Evolutionary conservation across 169 alveolate species (phyloP), one percentile per base, ranked within the genome.

Genomic region (Eimeria falciformis): DNA sequence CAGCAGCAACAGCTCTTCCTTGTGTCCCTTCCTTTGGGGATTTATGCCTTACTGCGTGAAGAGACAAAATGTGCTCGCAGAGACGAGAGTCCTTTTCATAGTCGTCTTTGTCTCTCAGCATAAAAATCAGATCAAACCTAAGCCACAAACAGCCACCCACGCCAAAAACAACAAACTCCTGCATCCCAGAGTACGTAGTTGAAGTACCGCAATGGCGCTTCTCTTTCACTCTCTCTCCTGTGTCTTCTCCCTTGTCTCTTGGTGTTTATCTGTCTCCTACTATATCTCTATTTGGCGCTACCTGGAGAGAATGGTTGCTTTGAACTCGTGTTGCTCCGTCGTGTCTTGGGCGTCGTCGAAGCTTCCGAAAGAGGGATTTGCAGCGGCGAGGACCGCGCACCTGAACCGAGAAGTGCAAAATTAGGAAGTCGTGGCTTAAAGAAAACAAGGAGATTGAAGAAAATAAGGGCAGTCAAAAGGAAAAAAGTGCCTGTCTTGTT

Each of bases 301-400:
- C 95, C 95, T 50, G 12, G 97, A 95, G 29, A 98, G 95, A 93
- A 99, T 99, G 5, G 99, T 98, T 5, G 99, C 98, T 91, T 99
- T 97, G 96, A 99, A 98, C 89, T 99, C 99, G 84, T 98, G 99
- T 94, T 99, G 99, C 93, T 99, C 99, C 40, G 99, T 97, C 12
- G 99, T 97, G 33, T 98, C 99, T 94, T 97, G 97, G 17, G 98
- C 95, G 92, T 98, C 99, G 89, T 98, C 99, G 95, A 98, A 98
- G 58, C 99, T 97, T 21, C 99, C 99, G 94, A 98, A 98, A 5
- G 99, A 96, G 23, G 99, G 99, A 83, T 99, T 99, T 14, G 99
- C 99, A 1, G 99, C 99, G 18, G 99, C 99, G 50, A 99, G 96
- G 18, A 99, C 99, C 18, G 99, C 97, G 56, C 99, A 97, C 73